These are phyloP conservation scores for Lentinula sp. DNA, from an alignment of 768 basidiomycete species.

Conservation along the genomic window DNA sequence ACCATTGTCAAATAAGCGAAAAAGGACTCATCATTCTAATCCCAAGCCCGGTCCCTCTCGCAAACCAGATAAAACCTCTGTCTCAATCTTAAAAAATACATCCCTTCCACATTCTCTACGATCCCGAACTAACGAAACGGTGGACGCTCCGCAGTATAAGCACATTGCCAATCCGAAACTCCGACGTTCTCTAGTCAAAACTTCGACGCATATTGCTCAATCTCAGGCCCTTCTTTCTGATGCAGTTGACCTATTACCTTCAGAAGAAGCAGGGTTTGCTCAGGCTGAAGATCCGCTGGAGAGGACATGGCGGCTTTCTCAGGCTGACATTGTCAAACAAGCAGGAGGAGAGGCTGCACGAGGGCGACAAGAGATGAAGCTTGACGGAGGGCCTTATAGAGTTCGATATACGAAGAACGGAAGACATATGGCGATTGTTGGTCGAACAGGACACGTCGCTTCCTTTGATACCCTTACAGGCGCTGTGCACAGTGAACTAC, in stretches of 20 bases:
- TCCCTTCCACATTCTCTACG: constrained; percentile 66
- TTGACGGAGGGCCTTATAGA: constrained; percentile 84
- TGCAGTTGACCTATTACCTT: constrained; percentile 59
- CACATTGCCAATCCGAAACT: constrained; percentile 76
- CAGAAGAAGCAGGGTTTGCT: constrained; percentile 65
- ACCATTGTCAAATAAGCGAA: constrained; percentile 41
- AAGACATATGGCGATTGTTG: constrained; percentile 82
- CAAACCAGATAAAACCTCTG: constrained; percentile 37
- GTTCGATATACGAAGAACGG: constrained; percentile 89
- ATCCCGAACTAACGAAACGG: constrained; percentile 35
- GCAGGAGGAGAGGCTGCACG: constrained; percentile 71
- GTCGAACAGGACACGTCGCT: constrained; percentile 78
- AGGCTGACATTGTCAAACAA: constrained; percentile 64
- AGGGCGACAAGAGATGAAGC: constrained; percentile 70
- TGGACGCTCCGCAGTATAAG: constrained; percentile 32
- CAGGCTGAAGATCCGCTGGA: constrained; percentile 79
- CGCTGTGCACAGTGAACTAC: constrained; percentile 78
- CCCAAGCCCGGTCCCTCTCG: constrained; percentile 14
- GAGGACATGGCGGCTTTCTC: constrained; percentile 82
- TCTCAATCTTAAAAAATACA: constrained; percentile 54
- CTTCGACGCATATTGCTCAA: constrained; percentile 58
- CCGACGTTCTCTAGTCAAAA: constrained; percentile 57
- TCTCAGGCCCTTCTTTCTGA: constrained; percentile 58
- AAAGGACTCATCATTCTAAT: constrained; percentile 18
- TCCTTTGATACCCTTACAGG: constrained; percentile 94